Percentiles rank a stretch among this genome's conserved stretches.
Evolutionary conservation across 179 eudicot species (phyloP).

Genomic region (Beta corolliflora): DNA sequence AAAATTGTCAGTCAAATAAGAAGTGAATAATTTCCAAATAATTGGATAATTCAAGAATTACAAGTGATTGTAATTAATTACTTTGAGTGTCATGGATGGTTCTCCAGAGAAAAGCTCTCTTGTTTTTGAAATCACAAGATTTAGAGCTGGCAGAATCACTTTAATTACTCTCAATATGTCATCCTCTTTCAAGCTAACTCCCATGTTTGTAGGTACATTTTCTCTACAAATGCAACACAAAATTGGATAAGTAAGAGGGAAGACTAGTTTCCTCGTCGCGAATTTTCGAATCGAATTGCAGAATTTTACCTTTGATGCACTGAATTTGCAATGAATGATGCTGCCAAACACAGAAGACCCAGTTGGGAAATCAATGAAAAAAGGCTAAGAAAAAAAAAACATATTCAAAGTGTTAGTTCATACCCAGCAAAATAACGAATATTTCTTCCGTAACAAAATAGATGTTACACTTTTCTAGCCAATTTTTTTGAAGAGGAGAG

Average conservation of each 20-base stretch:
- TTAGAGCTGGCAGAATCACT: slow-evolving; percentile 68
- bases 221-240: slow-evolving; percentile 40
- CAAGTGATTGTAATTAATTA: slow-evolving; percentile 22
- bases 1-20: slow-evolving; percentile 5
- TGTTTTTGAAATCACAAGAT: slow-evolving; percentile 60
- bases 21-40: neutral
- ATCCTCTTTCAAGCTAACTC: slow-evolving; percentile 64
- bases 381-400: slow-evolving; percentile 47
- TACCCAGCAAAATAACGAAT: too few species aligned
- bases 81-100: slow-evolving; percentile 91
- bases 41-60: neutral
- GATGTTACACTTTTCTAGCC: too few species aligned
- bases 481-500: neutral
- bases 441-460: too few species aligned
- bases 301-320: slow-evolving; percentile 53
- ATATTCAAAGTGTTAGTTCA: neutral
- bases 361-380: slow-evolving; percentile 74
- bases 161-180: slow-evolving; percentile 64
- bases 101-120: slow-evolving; percentile 88
- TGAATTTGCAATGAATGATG: slow-evolving; percentile 70
- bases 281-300: neutral
- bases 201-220: slow-evolving; percentile 31
- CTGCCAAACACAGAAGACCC: slow-evolving; percentile 73
- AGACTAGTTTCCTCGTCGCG: neutral
- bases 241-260: neutral